Conservation (phyloP, 78 protist species). For the Polysphondylium violaceum region DNA sequence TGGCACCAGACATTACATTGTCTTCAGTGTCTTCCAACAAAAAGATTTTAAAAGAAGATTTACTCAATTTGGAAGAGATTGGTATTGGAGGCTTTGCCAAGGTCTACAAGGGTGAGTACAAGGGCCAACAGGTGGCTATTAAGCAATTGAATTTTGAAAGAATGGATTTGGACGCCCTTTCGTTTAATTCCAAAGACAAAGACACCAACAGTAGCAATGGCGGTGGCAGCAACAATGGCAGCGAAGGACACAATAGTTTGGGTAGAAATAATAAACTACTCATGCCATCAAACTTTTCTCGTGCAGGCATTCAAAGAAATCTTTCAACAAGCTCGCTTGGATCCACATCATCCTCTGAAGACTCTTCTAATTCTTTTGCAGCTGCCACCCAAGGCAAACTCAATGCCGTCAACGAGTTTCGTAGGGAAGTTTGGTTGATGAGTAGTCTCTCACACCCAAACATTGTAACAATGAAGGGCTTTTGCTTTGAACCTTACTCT, state of each 20-base stretch:
- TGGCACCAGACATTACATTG: constrained; percentile 62
- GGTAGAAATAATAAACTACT: not conserved
- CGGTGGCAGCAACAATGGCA: not conserved
- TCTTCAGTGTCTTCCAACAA: constrained; percentile 49
- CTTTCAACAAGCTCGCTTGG: constrained; percentile 41
- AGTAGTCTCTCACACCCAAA: constrained; percentile 68
- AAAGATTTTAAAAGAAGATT: constrained; percentile 42
- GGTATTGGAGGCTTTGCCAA: constrained; percentile 69
- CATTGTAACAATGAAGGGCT: constrained; percentile 76
- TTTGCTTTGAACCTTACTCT: constrained; percentile 66
- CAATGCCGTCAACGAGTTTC: constrained; percentile 63
- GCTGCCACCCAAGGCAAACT: not conserved
- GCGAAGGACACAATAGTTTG: not conserved
- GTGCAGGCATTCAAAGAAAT: constrained; percentile 10
- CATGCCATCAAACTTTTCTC: no score
- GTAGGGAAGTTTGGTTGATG: constrained; percentile 85
- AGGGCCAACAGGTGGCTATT: constrained; percentile 34
- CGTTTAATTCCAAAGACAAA: not conserved
- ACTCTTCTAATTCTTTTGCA: not conserved
- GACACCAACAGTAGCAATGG: not conserved
- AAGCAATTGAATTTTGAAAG: constrained; percentile 62
- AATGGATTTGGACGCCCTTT: constrained; percentile 36
- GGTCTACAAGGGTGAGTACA: constrained; percentile 29
- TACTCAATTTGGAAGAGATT: constrained; percentile 26
- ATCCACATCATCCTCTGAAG: constrained; percentile 37